Evolutionary conservation across 1,284 basidiomycete species (phyloP).

Genomic region (Porodaedalea pini): DNA sequence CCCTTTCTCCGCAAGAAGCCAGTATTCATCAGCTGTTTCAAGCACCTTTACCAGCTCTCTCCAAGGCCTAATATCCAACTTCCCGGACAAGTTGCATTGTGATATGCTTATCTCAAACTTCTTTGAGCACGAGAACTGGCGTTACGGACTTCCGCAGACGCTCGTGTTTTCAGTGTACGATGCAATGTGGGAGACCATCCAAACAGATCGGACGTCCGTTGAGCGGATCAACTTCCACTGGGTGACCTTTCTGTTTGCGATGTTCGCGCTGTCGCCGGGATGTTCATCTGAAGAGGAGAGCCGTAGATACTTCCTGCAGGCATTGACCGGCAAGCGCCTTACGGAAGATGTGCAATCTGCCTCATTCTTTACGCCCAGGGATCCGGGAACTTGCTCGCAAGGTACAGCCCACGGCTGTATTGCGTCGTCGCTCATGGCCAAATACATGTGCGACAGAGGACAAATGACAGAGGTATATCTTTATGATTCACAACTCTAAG

Average conservation of each 20-base stretch:
- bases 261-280: constrained; percentile 41
- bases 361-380: constrained; percentile 28
- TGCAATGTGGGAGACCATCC: constrained; percentile 45
- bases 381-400: constrained; percentile 32
- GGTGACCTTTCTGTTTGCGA: constrained; percentile 46
- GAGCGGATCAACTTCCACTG: constrained; percentile 45
- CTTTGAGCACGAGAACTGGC: constrained; percentile 47
- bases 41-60: constrained; percentile 31
- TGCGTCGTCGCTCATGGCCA: constrained; percentile 42
- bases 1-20: constrained; percentile 8
- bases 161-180: constrained; percentile 42
- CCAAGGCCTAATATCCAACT: constrained; percentile 34
- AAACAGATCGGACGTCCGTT: constrained; percentile 30
- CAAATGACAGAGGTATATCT: constrained; percentile 39
- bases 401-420: constrained; percentile 47
- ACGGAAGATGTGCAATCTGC: constrained; percentile 44
- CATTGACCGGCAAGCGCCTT: constrained; percentile 42
- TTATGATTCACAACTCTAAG: background rate
- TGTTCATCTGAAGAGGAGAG: constrained; percentile 26
- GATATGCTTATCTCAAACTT: constrained; percentile 38
- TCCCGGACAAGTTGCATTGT: constrained; percentile 37
- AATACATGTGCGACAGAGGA: constrained; percentile 45
- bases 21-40: constrained; percentile 22
- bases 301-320: constrained; percentile 41
- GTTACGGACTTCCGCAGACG: constrained; percentile 45